Evolutionary conservation across 352 stramenopile species (phyloP), one percentile per base, ranked within the genome.

Genomic region (Phytophthora agathidicida): DNA sequence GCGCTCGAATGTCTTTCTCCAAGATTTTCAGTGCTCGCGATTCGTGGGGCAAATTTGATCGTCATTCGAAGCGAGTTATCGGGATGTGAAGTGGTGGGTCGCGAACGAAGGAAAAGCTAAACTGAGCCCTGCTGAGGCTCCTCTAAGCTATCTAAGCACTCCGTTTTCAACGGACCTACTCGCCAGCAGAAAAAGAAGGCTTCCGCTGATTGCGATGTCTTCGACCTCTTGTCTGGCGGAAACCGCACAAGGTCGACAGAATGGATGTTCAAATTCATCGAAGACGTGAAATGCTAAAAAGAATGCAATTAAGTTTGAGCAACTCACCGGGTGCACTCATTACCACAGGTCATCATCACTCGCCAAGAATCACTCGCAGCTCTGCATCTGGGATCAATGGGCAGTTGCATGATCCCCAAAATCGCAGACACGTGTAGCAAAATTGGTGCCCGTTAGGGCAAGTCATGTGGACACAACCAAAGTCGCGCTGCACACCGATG

Each of bases 391-490:
- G 81, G 41, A 93, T 88, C 9, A 90, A 36, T 37, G 55, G 65
- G 58, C 83, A 93, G 16, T 62, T 30, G 53, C 83, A 93, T 9
- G 64, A 70, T 4, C 71, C 53, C 83, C 83, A 93, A 24, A 51
- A 7, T 5, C 17, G 20, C 30, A 93, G 51, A 22, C 83, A 91
- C 22, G 79, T 88, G 51, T 80, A 93, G 62, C 83, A 93, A 48
- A 93, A 93, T 52, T 91, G 59, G 60, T 91, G 81, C 2, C 80
- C 81, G 35, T 84, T 80, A 7, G 76, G 77, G 43, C 83, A 93
- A 35, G 44, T 81, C 69, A 93, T 93, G 69, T 93, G 80, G 14
- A 93, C 60, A 46, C 83, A 93, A n/a, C 83, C 83, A 53, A 77
- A 78, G 58, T 87, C 80, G 39, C 81, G 79, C 48, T 87, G 63